Base-by-base conservation (phyloP, 2,329 filamentous ascomycete genomes). In the Venturia nashicola region DNA sequence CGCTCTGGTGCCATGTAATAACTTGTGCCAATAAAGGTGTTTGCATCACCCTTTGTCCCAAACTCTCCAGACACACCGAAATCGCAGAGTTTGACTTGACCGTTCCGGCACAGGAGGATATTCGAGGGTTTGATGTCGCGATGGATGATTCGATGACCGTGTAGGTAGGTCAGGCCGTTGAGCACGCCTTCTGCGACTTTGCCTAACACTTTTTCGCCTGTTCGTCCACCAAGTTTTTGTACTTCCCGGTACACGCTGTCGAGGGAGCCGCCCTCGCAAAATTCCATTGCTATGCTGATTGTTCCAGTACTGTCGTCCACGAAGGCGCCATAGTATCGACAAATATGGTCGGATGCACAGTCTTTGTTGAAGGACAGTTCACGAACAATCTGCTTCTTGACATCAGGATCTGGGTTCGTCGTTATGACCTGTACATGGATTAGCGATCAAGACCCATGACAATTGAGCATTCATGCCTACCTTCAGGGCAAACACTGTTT, bases 1-100 rank as follows among this genome's bases (percentile, higher is more conserved):
- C 94, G 88, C 76, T 99, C 94, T 0, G 94, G 94, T 4, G 94
- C 94, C 94, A 99, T 99, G 80, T 99, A 99, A 75, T 97, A 99
- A 66, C 90, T 96, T 14, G 94, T 99, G 67, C 94, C 94, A 72
- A 99, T 99, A 72, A 99, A 99, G 0, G 94, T 99, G 75, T 97
- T 97, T 68, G 94, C 94, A 74, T 97, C 94, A 63, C 94, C 94
- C 76, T 99, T 97, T 61, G 94, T 99, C 68, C 94, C 95, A 72
- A 97, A 97, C 75, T 97, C 94, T 68, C 94, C 94, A 65, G 90
- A 96, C 59, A 99, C 94, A 70, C 94, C 94, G 74, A 99, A 99
- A 77, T 99, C 94, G 78, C 94, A 99, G 18, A 99, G 85, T 78
- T 99, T 99, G 68, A 99, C 93, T 70, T 96, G 89, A 42, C 94